Evolutionary conservation across 140 eudicot species (phyloP), one percentile per base, ranked within the genome.

Genomic region (Erigeron philadelphicus): DNA sequence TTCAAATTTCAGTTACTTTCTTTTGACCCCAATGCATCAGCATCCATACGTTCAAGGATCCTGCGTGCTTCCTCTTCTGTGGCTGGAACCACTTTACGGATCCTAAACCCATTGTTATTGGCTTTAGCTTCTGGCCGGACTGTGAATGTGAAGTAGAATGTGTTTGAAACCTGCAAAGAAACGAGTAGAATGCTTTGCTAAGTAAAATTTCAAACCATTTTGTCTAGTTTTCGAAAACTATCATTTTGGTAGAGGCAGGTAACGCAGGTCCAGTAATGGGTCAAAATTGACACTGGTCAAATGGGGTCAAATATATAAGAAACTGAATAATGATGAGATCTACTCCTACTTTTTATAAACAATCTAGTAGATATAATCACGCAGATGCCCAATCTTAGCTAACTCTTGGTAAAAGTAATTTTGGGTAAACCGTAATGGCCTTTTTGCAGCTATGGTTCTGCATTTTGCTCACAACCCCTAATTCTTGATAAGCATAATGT

Each of bases 1-100:
- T 25, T 46, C 5, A 18, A 65, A 56, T 8, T 70, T 70, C 47
- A 63, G 13, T 7, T 15, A 41, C 59, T n/a, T 65, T 46, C 62
- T 49, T 77, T 68, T 31, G 45, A 23, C 65, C 35, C 48, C 81
- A 80, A 18, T 1, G 86, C 72, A 56, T 91, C 85, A 5, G 97
- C 91, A 76, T 93, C 99, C 83, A 84, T 87, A 53, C 97, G 99
- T 74, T 85, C 97, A 10, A 89, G 64, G 67, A 93, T 87, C 40
- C 82, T 81, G 7, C 88, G 94, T 0, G 99, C 99, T 85, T 93
- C 99, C 81, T 93, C 99, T 77, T 89, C 99, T 60, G 99, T 93
- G 16, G 95, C 97, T 0, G 99, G 97, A 35, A 93, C 96, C 63
- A 93, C 99, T 58, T 87, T 89, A 62, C 99, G 86, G 45, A 93